These are phyloP conservation scores for Silene conica DNA, from an alignment of 148 eudicot species.

Conservation along the genomic window DNA sequence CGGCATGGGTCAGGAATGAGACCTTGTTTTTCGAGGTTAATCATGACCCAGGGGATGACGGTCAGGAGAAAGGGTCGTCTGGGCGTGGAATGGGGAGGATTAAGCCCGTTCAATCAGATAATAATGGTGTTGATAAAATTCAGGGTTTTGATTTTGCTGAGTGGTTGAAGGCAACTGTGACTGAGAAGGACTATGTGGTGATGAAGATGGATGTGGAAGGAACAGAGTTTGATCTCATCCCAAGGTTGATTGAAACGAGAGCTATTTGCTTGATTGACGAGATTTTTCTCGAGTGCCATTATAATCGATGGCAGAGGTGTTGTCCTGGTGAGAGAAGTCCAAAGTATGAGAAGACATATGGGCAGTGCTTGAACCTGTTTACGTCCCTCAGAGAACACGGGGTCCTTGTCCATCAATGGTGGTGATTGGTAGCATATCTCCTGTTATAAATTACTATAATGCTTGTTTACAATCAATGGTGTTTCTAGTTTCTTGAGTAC, in stretches of 20 bases:
- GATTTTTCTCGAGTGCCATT: slow-evolving; percentile 91
- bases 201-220: slow-evolving; percentile 99
- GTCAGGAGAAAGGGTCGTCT: slow-evolving; percentile 51
- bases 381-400: slow-evolving; percentile 72
- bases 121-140: slow-evolving; percentile 47
- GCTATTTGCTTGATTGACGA: slow-evolving; percentile 95
- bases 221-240: slow-evolving; percentile 83
- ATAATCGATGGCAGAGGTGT: slow-evolving; percentile 91
- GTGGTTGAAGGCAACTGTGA: slow-evolving; percentile 76
- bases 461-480: slow-evolving; percentile 13
- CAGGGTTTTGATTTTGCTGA: slow-evolving; percentile 83
- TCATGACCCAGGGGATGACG: slow-evolving; percentile 55
- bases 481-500: slow-evolving; percentile 15
- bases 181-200: slow-evolving; percentile 77
- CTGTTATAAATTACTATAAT: slow-evolving; percentile 8
- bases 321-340: slow-evolving; percentile 80
- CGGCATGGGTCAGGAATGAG: slow-evolving; percentile 92
- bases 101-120: slow-evolving; percentile 52
- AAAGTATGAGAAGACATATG: slow-evolving; percentile 78
- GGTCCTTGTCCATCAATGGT: slow-evolving; percentile 98
- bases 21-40: slow-evolving; percentile 83
- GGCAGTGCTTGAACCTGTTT: slow-evolving; percentile 73
- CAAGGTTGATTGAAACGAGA: slow-evolving; percentile 77
- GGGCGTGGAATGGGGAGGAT: slow-evolving; percentile 84
- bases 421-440: slow-evolving; percentile 41